Conservation (phyloP, 345 rosid species). For the Moringa oleifera region DNA sequence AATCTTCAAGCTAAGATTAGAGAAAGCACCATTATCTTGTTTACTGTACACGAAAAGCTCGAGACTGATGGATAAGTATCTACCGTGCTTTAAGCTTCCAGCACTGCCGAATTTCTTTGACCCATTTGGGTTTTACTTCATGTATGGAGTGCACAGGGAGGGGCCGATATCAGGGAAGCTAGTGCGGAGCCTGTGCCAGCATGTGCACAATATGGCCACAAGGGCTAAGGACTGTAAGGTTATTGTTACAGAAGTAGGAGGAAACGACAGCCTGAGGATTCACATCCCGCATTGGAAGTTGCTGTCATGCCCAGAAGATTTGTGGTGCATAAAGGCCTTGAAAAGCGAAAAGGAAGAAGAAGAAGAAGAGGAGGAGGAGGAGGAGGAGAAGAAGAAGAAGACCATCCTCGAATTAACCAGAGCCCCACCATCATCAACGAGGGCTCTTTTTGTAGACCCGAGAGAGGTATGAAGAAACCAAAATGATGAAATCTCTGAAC, state of each 20-base stretch:
- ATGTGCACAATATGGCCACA: conserved; percentile 62
- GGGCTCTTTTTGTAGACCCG: conserved; percentile 76
- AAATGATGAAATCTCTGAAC: too few relatives aligned
- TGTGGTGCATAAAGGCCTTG: conserved; percentile 80
- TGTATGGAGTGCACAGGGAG: conserved; percentile 61
- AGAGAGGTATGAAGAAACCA: conserved; percentile 53
- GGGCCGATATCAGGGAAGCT: conserved; percentile 54
- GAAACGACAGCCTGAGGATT: conserved; percentile 26
- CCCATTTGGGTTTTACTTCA: conserved; percentile 74
- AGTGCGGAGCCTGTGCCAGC: conserved; percentile 46
- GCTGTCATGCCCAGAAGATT: conserved; percentile 72
- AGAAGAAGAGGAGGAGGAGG: conserved; percentile 18
- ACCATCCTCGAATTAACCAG: conserved; percentile 24
- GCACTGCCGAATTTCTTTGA: conserved; percentile 49
- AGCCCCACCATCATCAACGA: conserved; percentile 23
- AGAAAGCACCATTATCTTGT: conserved; percentile 54
- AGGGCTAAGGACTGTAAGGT: conserved; percentile 43
- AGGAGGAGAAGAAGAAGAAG: conserved; percentile 16
- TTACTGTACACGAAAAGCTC: conserved; percentile 43
- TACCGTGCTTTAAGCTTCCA: conserved; percentile 47
- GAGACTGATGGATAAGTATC: conserved; percentile 31
- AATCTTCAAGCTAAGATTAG: conserved; percentile 57
- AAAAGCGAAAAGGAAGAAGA: conserved; percentile 33
- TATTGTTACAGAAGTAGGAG: conserved; percentile 60
- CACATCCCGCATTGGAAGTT: conserved; percentile 69